Conservation (phyloP, 768 basidiomycete species). For the Ramaria sp. region DNA sequence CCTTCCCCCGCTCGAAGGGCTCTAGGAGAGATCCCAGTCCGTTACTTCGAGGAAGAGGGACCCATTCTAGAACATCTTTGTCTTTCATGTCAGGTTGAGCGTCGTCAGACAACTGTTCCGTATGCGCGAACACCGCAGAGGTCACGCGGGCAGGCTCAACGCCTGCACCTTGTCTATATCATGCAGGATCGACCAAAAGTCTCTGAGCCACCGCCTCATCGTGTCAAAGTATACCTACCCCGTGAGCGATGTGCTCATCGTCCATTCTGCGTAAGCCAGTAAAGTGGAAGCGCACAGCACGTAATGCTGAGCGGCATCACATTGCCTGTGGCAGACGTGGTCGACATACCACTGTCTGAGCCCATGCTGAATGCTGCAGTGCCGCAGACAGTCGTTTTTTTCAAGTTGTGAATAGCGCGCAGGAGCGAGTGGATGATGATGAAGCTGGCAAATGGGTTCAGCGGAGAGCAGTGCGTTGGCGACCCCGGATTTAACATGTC, state of each 20-base stretch:
- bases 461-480: background rate
- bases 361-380: background rate
- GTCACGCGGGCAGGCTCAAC: background rate
- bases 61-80: background rate
- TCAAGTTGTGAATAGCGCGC: conserved; percentile 8
- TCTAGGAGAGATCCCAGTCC: background rate
- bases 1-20: background rate
- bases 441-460: conserved; percentile 24
- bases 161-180: background rate
- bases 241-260: background rate
- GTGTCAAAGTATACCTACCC: background rate
- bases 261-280: background rate
- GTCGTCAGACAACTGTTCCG: background rate
- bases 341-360: background rate
- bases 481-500: background rate
- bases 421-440: conserved; percentile 25
- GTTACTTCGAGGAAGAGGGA: background rate
- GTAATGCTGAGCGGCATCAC: background rate
- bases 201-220: background rate
- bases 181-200: background rate
- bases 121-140: background rate
- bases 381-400: background rate
- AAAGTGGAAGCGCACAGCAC: background rate
- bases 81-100: background rate
- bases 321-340: background rate